Base-by-base conservation (phyloP, 2,329 filamentous ascomycete species). In the Diplodia corticola region DNA sequence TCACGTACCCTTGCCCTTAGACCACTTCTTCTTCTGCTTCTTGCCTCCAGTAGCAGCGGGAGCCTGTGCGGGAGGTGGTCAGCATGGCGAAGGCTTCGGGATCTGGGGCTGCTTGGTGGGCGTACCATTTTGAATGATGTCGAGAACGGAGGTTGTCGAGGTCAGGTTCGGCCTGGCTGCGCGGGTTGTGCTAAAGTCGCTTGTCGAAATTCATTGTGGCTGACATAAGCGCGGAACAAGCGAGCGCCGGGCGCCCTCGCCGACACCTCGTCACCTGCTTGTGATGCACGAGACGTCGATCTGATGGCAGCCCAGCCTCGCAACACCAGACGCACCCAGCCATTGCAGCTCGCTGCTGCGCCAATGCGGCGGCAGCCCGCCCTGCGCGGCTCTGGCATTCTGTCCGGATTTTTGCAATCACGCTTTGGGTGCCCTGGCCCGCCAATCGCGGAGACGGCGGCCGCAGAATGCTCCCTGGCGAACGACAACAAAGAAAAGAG, bases 11-110 rank as follows among this genome's bases (percentile, higher is more conserved):
- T 85, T 84, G 79, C 82, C 83, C 84, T 87, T 87, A 69, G 84
- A 86, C 89, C 88, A 90, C 88, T 91, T 91, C 88, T 91, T 91
- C 88, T 91, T 91, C 82, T 90, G 88, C 85, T 91, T 91, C 87
- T 91, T 91, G 78, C 86, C 88, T 80, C 88, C 88, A 78, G 88
- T 84, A 78, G 83, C 82, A 81, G 82, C 82, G 75, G 83, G 82
- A 77, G 83, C 81, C 80, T 80, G 50, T 69, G 2, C 26, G 10
- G 20, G 28, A 46, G 12, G 40, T 33, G 22, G 33, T 66, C 55
- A 66, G 64, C 55, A 33, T 26, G 30, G 64, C 44, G 54, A 10
- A 17, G 20, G 37, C 9, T 37, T 17, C 17, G 24, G 26, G 49
- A 28, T 13, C 48, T 49, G 35, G 12, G 22, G n/a, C 24, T 20